phyloP scores from a whole-genome alignment of 2,329 filamentous ascomycete species.

The Purpureocillium takamizusanense region DNA sequence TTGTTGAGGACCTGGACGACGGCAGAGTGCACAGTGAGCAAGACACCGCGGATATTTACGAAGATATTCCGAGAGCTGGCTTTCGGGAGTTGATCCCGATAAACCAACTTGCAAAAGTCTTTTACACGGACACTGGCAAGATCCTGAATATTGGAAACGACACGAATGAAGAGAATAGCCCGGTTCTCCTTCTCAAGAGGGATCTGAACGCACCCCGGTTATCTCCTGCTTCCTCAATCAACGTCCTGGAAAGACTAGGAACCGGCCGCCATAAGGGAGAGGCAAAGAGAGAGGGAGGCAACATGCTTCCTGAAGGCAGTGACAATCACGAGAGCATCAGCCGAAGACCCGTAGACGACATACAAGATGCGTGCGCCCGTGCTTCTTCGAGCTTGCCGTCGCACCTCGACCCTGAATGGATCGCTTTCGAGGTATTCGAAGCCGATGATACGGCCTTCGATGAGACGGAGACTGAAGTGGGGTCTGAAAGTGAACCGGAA shows the following conservation, averaged over 20 bases:
- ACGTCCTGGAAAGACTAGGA: slow-evolving; percentile 9
- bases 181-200: slow-evolving; percentile 24
- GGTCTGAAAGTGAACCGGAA: slow-evolving; percentile 21
- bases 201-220: slow-evolving; percentile 32
- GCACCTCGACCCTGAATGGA: slow-evolving; percentile 81
- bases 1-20: slow-evolving; percentile 70
- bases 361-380: too few species aligned
- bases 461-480: slow-evolving; percentile 23
- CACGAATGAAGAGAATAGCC: slow-evolving; percentile 36
- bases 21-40: slow-evolving; percentile 41
- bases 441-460: slow-evolving; percentile 41
- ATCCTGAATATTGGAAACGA: slow-evolving; percentile 67
- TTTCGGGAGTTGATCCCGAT: slow-evolving; percentile 46
- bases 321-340: background rate
- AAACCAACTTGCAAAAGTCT: slow-evolving; percentile 70
- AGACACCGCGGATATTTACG: slow-evolving; percentile 22
- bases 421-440: slow-evolving; percentile 78
- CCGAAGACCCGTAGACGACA: background rate
- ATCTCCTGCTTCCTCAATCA: slow-evolving; percentile 21
- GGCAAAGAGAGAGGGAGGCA: too few species aligned
- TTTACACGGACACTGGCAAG: slow-evolving; percentile 85
- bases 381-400: slow-evolving; percentile 41
- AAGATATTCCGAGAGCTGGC: slow-evolving; percentile 32
- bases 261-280: too few species aligned
- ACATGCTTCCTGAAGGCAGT: too few species aligned